A percentile compares a stretch with the other conserved stretches of the same genome.
Conservation (phyloP, 2,329 filamentous ascomycete species). For the Ceratocystis diversiconidia region DNA sequence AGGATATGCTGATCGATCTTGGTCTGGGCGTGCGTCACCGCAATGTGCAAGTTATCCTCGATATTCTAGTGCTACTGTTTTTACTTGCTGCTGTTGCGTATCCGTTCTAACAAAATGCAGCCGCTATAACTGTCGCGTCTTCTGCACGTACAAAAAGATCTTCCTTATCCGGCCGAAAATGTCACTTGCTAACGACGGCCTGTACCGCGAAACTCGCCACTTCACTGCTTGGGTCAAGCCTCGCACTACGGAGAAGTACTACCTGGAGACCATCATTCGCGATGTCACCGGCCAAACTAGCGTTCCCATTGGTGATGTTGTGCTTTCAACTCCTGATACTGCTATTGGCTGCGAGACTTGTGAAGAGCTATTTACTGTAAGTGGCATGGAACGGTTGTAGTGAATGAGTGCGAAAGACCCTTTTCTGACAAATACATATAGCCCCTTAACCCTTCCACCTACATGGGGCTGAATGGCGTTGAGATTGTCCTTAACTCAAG, state of each 20-base stretch:
- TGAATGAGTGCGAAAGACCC: neutral
- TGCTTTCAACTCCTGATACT: slow-evolving; percentile 29
- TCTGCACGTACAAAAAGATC: slow-evolving; percentile 25
- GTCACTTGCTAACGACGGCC: slow-evolving; percentile 26
- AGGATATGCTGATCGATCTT: slow-evolving; percentile 25
- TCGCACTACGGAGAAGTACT: slow-evolving; percentile 26
- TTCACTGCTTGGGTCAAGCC: slow-evolving; percentile 30
- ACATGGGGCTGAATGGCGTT: slow-evolving; percentile 52
- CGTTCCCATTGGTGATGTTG: slow-evolving; percentile 30
- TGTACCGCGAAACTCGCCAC: slow-evolving; percentile 29
- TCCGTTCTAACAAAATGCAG: slow-evolving; percentile 18
- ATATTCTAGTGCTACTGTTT: neutral
- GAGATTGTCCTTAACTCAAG: slow-evolving; percentile 24
- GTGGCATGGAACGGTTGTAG: neutral
- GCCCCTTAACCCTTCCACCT: slow-evolving; percentile 32
- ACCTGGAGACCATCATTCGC: slow-evolving; percentile 25
- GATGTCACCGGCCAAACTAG: slow-evolving; percentile 25
- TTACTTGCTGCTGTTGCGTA: neutral
- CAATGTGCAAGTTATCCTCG: slow-evolving; percentile 10
- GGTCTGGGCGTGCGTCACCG: slow-evolving; percentile 22
- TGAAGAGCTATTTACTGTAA: slow-evolving; percentile 25
- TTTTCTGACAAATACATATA: neutral
- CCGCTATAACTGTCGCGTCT: slow-evolving; percentile 28
- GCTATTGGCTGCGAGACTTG: slow-evolving; percentile 30
- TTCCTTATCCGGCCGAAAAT: slow-evolving; percentile 22